Base-by-base conservation (phyloP, 73 alveolate genomes). In the Paramecium pentaurelia region DNA sequence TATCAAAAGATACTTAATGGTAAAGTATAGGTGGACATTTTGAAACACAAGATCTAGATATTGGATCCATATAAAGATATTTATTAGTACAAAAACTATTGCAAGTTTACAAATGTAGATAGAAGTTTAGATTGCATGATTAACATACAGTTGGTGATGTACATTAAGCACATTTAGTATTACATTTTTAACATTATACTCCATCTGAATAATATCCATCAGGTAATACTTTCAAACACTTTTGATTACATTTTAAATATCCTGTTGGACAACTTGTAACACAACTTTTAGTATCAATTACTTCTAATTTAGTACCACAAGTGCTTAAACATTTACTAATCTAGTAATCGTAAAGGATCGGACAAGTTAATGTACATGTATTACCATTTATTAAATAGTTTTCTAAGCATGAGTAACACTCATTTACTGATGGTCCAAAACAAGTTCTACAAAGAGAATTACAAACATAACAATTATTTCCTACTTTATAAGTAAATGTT, bases 201-300 rank as follows among this genome's bases (percentile, higher is more conserved):
- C 49, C 85, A 68, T 68, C 85, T 68, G 85, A 30, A 68, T 68
- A 68, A 25, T 68, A 68, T 27, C 85, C 85, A 22, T 34, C 85
- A 16, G 85, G 54, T 34, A 14, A 9, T 6, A n/a, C 22, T 6
- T 1, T 7, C n/a, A 68, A 30, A 68, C 85, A 68, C 14, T 30
- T 27, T 68, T 68, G 1, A 30, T 68, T 68, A 27, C 49, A 30
- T 22, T 68, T 36, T 27, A 68, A 0, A 68, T 68, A 68, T 34
- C 49, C 49, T 34, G 49, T 68, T 22, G 85, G 85, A 68, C 85
- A 68, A 14, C 6, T 34, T 12, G 42, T 28, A 2, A 68, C 42
- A 68, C 85, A 68, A 25, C 22, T 14, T 68, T 68, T 68, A 14
- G 51, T 27, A 27, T 68, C 85, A 68, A 28, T 68, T 16, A 68